Base-by-base conservation (phyloP, 306 rosid species). In the Vigna nakashimae region DNA sequence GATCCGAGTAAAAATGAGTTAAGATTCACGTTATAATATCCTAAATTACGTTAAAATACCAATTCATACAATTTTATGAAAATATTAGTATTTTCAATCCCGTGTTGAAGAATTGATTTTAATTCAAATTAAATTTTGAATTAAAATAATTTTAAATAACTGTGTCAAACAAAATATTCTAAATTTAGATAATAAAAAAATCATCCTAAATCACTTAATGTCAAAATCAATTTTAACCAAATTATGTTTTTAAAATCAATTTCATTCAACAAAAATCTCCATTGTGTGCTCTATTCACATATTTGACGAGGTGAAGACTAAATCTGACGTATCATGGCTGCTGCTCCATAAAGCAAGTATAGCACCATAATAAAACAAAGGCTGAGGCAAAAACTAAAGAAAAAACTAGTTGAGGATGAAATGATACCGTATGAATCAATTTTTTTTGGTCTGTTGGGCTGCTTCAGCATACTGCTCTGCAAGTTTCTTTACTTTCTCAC, bases 401-500 rank as follows among this genome's bases (percentile, higher is more conserved):
- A 42, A 73, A 48, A 78, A 45, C 48, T 36, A n/a, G 80, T 66
- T 57, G 55, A 77, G 34, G 76, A 40, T 43, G 24, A 36, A 62
- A 53, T 34, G 65, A 36, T 20, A 75, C 74, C 75, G 78, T 16
- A 14, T 46, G 76, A 51, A 63, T 90, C 89, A 55, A 76, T 17
- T 77, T 82, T 83, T 74, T 80, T 3, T 87, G 82, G 90, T 88
- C 74, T 91, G 89, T 74, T 84, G 96, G 72, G 93, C 91, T 46
- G 99, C 57, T 87, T 96, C 97, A 18, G 85, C 88, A 55, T 96
- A 96, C 89, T 92, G 94, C 89, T 87, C 96, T 0, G 98, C 97
- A 5, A 96, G 99, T 84, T 91, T 96, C 91, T 91, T 96, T 84
- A 96, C 97, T 89, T 96, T 96, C 82, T 96, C 98, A 7, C 98